Conservation (phyloP, 2,329 filamentous ascomycete genomes). For the Dactylonectria macrodidyma region DNA sequence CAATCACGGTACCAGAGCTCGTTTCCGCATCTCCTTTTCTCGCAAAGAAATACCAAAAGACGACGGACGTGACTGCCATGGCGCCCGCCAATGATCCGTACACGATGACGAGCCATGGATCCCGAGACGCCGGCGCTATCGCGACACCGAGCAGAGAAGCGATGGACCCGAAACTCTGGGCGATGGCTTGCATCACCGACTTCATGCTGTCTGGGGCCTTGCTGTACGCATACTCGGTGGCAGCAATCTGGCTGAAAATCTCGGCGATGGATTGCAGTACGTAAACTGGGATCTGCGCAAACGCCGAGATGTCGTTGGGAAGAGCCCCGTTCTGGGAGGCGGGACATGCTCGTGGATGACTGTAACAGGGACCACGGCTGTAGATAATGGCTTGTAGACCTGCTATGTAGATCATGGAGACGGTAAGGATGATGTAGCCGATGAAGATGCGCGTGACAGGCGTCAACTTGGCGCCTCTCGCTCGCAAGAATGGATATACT, state of each 20-base stretch:
- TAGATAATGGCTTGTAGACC: slow-evolving; percentile 5
- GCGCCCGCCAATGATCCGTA: slow-evolving; percentile 1
- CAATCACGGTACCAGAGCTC: background rate
- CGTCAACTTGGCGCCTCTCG: slow-evolving; percentile 1
- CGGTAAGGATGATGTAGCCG: slow-evolving; percentile 4
- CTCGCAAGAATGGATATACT: slow-evolving; percentile 4
- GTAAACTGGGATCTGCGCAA: background rate
- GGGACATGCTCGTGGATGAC: slow-evolving; percentile 1
- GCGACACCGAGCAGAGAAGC: slow-evolving; percentile 3
- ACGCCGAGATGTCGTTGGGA: background rate
- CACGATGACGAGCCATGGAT: slow-evolving; percentile 1
- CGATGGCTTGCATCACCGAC: slow-evolving; percentile 2
- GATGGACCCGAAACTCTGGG: background rate
- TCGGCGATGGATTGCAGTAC: slow-evolving; percentile 1
- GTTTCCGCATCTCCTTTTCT: background rate
- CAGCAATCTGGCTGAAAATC: slow-evolving; percentile 1
- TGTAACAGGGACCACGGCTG: slow-evolving; percentile 2
- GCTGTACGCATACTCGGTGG: background rate
- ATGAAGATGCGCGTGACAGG: slow-evolving; percentile 2
- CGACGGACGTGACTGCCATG: slow-evolving; percentile 2
- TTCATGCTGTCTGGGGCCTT: slow-evolving; percentile 3
- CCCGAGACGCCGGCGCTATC: slow-evolving; percentile 1
- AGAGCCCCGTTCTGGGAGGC: slow-evolving; percentile 2
- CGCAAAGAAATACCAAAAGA: slow-evolving; percentile 1
- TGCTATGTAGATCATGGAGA: slow-evolving; percentile 6